phyloP scores from a whole-genome alignment of 2,329 filamentous ascomycete genomes.

The Colletotrichum limetticola region DNA sequence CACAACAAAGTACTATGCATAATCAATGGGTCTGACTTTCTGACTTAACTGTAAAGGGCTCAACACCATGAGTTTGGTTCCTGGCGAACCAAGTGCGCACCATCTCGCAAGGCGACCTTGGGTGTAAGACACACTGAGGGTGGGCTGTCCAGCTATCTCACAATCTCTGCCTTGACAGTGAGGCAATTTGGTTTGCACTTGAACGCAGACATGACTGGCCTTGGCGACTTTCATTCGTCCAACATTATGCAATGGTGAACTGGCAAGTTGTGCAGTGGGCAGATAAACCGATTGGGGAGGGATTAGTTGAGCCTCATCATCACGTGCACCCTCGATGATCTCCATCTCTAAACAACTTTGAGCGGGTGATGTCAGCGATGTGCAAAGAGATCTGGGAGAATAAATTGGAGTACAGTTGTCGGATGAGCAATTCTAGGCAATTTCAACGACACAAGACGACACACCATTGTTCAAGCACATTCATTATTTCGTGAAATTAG shows the following conservation, averaged over 20 bases:
- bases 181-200: neutral
- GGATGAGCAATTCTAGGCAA: too few species aligned
- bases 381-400: too few species aligned
- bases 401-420: too few species aligned
- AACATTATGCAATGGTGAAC: neutral
- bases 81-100: conserved; percentile 6
- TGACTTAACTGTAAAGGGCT: neutral
- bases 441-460: too few species aligned
- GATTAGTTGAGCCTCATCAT: neutral
- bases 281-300: neutral
- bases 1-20: conserved; percentile 18
- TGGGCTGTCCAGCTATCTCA: neutral
- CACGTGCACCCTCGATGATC: neutral
- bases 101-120: neutral
- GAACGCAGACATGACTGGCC: neutral
- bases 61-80: neutral
- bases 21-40: neutral
- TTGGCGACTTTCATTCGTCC: neutral
- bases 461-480: too few species aligned
- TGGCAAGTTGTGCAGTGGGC: neutral
- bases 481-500: too few species aligned
- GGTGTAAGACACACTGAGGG: neutral
- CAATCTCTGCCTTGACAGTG: neutral
- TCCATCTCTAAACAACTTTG: too few species aligned
- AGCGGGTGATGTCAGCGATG: too few species aligned